A percentile compares a stretch with the other conserved stretches of the same genome.
Evolutionary conservation across 208 protist genomes (phyloP).

Genomic region (Acanthamoeba culbertsoni): DNA sequence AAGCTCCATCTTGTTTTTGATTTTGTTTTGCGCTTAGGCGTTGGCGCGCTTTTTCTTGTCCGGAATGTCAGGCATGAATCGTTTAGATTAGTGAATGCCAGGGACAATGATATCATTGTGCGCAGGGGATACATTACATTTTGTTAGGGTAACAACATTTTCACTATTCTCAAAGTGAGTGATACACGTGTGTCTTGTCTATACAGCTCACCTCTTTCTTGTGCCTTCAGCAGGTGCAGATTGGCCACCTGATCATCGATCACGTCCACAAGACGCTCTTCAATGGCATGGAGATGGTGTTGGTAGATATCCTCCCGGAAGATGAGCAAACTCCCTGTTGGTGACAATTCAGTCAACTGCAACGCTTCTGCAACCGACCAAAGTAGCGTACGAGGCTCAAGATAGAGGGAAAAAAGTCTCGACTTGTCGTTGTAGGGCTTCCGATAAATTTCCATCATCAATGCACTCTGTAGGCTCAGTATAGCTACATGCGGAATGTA

Average conservation of each 20-base stretch:
- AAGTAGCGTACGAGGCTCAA: neutral
- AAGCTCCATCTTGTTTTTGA: neutral
- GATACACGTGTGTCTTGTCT: neutral
- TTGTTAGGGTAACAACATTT: neutral
- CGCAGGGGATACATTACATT: neutral
- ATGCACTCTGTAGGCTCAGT: neutral
- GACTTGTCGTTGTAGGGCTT: neutral
- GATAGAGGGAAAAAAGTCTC: neutral
- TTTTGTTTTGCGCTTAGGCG: neutral
- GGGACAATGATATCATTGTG: no score
- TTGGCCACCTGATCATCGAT: neutral
- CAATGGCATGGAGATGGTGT: neutral
- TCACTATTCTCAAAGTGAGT: neutral
- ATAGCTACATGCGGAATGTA: conserved; percentile 40
- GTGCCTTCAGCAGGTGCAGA: neutral
- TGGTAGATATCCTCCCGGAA: conserved; percentile 30
- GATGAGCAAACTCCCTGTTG: neutral
- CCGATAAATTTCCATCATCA: conserved; percentile 18
- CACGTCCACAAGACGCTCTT: neutral
- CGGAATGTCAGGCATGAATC: no score
- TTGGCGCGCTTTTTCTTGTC: neutral
- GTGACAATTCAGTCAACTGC: neutral
- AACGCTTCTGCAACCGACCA: neutral
- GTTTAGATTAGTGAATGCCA: no score
- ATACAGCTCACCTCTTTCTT: neutral